Evolutionary conservation across 2,329 filamentous ascomycete species (phyloP).

Genomic region (Apiospora arundinis): DNA sequence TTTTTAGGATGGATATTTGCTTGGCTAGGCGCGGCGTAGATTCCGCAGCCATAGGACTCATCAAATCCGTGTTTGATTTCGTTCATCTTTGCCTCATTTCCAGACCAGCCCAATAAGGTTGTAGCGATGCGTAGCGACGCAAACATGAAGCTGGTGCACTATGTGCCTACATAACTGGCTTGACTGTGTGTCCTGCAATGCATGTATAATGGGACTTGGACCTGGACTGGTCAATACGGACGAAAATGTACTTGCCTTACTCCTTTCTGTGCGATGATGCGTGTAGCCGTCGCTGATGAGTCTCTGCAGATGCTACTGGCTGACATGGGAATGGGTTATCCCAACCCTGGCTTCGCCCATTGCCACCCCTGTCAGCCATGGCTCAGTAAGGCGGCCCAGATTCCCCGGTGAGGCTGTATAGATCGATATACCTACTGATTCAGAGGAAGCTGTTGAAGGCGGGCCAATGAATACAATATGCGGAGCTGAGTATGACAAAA

Average conservation of each 20-base stretch:
- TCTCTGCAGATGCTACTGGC: neutral
- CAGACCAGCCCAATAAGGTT: neutral
- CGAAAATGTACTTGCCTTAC: neutral
- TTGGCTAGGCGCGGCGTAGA: neutral
- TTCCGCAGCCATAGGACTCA: neutral
- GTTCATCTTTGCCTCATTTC: neutral
- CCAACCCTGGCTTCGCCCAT: neutral
- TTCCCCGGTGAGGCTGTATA: neutral
- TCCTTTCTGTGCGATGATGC: neutral
- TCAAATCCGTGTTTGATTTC: neutral
- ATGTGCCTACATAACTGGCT: neutral
- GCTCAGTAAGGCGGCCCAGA: neutral
- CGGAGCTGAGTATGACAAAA: neutral
- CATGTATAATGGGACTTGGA: neutral
- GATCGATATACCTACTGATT: neutral
- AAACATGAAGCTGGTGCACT: neutral
- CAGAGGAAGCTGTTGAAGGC: neutral
- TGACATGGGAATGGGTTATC: neutral
- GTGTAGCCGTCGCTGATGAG: neutral
- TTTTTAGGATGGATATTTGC: neutral
- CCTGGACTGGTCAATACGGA: neutral
- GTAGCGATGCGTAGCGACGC: neutral
- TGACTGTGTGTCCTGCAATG: neutral
- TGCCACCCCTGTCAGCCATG: neutral
- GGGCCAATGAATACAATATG: neutral